Evolutionary conservation across 805 yeast species (phyloP), one percentile per base, ranked within the genome.

Genomic region (Barnettozyma pratensis): DNA sequence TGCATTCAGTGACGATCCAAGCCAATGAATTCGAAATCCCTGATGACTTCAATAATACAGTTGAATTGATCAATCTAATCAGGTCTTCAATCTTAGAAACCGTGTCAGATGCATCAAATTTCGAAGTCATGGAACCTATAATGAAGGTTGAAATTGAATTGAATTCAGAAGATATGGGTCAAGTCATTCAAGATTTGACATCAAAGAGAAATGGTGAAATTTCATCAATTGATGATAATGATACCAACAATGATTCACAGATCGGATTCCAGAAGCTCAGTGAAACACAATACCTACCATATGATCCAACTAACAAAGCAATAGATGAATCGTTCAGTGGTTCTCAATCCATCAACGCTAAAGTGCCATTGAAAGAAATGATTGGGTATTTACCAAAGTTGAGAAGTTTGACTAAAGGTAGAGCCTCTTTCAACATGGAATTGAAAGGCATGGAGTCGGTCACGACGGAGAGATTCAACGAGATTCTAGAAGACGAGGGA

Each of bases 361-460:
- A 76, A 44, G 91, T 90, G 0, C 97, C 99, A 4, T 70, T 94
- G 61, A 76, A 83, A 51, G 95, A 85, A 52, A 90, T 94, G 96
- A 78, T 90, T 42, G 96, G 97, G 0, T 94, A 94, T 63, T 73
- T 89, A 50, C 80, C 83, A 9, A 79, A 78, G 52, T 69, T 94
- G 41, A 70, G 98, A 57, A 83, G 94, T 36, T 69, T 90, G 56
- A 91, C 97, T 0, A 90, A 89, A 60, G 99, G 99, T 1, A 74
- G 96, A 39, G 96, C 91, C 3, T 77, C 81, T 2, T 90, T 87
- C 64, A 80, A 81, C 51, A 87, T 92, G 96, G 75, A 78, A 11
- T 86, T 83, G 54, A 65, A 72, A 37, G 87, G 89, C 3, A 89
- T 89, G 85, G 80, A 81, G 54, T 69, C 81, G 45, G 85, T 85